Evolutionary conservation across 2,329 filamentous ascomycete genomes (phyloP).

Genomic region (Epichloe scottii): DNA sequence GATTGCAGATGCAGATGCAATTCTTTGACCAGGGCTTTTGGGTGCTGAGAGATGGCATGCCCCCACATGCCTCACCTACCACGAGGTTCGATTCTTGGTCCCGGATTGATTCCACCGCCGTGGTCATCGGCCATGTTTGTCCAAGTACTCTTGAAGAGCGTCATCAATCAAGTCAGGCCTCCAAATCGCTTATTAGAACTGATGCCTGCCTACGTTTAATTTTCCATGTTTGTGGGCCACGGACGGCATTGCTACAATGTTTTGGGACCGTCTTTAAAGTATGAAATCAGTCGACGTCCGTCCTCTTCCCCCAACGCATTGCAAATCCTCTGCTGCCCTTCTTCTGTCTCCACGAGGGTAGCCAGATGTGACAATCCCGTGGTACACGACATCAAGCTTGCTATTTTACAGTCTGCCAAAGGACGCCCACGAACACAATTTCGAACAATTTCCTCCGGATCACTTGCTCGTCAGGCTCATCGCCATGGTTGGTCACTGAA

Average conservation of each 20-base stretch:
- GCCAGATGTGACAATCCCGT: slow-evolving; percentile 16
- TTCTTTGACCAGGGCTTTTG: background rate
- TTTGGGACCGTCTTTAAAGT: slow-evolving; percentile 15
- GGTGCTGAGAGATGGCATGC: background rate
- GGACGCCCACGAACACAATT: slow-evolving; percentile 17
- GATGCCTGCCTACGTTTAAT: background rate
- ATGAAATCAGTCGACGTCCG: slow-evolving; percentile 16
- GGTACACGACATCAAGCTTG: slow-evolving; percentile 18
- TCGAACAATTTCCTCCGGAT: slow-evolving; percentile 1
- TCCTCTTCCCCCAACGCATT: slow-evolving; percentile 19
- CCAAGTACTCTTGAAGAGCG: background rate
- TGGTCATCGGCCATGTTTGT: background rate
- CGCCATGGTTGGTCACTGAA: background rate
- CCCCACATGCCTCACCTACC: background rate
- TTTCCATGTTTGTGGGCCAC: background rate
- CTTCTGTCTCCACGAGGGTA: slow-evolving; percentile 8
- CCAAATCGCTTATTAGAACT: background rate
- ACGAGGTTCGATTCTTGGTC: background rate
- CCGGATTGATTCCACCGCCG: background rate
- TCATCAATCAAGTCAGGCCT: background rate
- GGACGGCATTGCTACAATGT: background rate
- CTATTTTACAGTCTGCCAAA: slow-evolving; percentile 14
- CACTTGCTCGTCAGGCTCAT: background rate
- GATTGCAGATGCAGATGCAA: background rate
- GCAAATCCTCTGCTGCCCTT: slow-evolving; percentile 12